These are phyloP conservation scores for Rhizomucor miehei DNA, from an alignment of 371 early-diverging fungal genomes.

Conservation along the genomic window DNA sequence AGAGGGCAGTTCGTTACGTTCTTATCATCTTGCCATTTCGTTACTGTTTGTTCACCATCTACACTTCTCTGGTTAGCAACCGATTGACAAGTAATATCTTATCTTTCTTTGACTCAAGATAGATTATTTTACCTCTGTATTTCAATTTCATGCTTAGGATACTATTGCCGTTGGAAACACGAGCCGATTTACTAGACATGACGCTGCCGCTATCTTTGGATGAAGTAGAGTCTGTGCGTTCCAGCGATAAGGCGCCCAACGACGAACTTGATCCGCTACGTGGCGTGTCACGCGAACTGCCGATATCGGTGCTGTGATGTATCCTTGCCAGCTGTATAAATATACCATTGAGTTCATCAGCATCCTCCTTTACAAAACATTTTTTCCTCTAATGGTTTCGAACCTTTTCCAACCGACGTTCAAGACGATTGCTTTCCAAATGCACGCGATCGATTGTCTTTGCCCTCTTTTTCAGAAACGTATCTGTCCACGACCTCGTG, in stretches of 20 bases:
- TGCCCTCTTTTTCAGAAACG: slow-evolving; percentile 58
- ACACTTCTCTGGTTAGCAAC: slow-evolving; percentile 1
- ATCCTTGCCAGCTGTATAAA: slow-evolving; percentile 33
- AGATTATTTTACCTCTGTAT: slow-evolving; percentile 37
- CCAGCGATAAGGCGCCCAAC: slow-evolving; percentile 18
- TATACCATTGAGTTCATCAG: neutral
- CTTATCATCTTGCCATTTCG: slow-evolving; percentile 66
- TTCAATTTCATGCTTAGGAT: slow-evolving; percentile 46
- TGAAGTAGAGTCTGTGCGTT: slow-evolving; percentile 34
- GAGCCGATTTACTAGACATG: slow-evolving; percentile 29
- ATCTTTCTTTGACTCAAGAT: too few species aligned
- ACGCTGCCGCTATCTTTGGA: slow-evolving; percentile 38
- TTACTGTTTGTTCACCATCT: slow-evolving; percentile 63
- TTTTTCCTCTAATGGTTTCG: neutral
- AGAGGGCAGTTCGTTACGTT: slow-evolving; percentile 49
- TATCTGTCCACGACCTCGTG: slow-evolving; percentile 45
- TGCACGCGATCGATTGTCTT: slow-evolving; percentile 62
- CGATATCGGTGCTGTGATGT: slow-evolving; percentile 32
- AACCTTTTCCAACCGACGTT: slow-evolving; percentile 82
- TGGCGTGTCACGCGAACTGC: neutral
- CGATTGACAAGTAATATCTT: neutral
- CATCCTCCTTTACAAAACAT: neutral
- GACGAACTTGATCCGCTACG: slow-evolving; percentile 19
- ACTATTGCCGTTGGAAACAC: slow-evolving; percentile 39
- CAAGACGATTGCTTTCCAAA: slow-evolving; percentile 82